Conservation (phyloP, 805 yeast species). For the Yarrowia alimentaria region DNA sequence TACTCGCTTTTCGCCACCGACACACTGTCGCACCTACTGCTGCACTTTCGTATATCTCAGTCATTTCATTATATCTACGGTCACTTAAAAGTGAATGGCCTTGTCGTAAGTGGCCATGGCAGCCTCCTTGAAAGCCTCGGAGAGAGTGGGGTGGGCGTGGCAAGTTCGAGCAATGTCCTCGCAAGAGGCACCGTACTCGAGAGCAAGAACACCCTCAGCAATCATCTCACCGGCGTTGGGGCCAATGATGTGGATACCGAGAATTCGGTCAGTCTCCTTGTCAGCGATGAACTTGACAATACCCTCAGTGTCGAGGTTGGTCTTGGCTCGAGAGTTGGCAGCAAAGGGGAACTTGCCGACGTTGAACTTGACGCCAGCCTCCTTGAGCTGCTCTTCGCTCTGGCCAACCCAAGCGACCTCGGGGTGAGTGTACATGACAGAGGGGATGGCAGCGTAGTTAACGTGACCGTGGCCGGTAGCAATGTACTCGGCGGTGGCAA, state of each 20-base stretch:
- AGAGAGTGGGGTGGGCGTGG: slow-evolving; percentile 97
- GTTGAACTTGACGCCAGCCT: slow-evolving; percentile 85
- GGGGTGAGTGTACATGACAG: slow-evolving; percentile 99
- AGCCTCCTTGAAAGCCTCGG: slow-evolving; percentile 98
- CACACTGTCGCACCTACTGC: too few species aligned
- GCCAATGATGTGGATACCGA: slow-evolving; percentile 96
- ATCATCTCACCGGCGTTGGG: slow-evolving; percentile 99
- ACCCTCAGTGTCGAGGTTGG: slow-evolving; percentile 95
- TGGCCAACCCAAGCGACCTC: slow-evolving; percentile 99
- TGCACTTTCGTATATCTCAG: slow-evolving; percentile 61
- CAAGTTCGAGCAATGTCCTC: slow-evolving; percentile 97
- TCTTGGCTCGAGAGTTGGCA: slow-evolving; percentile 99
- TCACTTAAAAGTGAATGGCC: slow-evolving; percentile 74
- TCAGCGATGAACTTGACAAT: slow-evolving; percentile 94
- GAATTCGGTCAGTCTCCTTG: slow-evolving; percentile 92
- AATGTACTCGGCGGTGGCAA: slow-evolving; percentile 95
- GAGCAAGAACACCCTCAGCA: slow-evolving; percentile 95
- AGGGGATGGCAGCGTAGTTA: slow-evolving; percentile 95
- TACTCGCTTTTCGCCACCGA: too few species aligned
- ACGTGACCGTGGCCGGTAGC: slow-evolving; percentile 96
- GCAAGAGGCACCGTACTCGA: slow-evolving; percentile 98
- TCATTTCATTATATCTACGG: slow-evolving; percentile 40
- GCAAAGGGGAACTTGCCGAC: slow-evolving; percentile 97
- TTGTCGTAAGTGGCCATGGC: slow-evolving; percentile 88
- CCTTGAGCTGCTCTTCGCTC: slow-evolving; percentile 91